These are phyloP conservation scores for Protomyces lactucae-debilis DNA, from an alignment of 1,139 yeast species.

Conservation along the genomic window DNA sequence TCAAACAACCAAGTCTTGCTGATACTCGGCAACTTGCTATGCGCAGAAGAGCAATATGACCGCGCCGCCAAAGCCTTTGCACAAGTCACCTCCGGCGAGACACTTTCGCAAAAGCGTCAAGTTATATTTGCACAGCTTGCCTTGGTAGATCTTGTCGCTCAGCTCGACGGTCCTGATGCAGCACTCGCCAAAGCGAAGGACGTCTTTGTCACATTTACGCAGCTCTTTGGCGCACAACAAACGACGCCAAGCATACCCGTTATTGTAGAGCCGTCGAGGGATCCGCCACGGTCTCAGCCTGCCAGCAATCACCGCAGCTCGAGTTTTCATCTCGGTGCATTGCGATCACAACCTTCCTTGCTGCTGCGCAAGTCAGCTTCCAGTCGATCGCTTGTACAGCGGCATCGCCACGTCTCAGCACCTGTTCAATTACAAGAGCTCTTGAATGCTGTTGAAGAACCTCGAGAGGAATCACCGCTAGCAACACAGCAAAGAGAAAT, in stretches of 20 bases:
- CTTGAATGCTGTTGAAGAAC: too few relatives aligned
- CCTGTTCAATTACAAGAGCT: too few relatives aligned
- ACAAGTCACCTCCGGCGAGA: background rate
- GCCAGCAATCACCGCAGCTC: background rate
- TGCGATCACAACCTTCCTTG: background rate
- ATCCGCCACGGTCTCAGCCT: background rate
- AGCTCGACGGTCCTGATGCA: background rate
- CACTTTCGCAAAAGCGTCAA: constrained; percentile 28
- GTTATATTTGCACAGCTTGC: constrained; percentile 4
- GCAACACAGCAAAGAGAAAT: too few relatives aligned
- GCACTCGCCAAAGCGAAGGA: background rate
- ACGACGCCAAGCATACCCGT: background rate
- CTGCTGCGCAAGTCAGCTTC: background rate
- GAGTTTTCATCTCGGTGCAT: background rate
- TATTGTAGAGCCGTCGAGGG: background rate
- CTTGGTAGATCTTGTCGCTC: background rate
- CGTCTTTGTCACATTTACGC: background rate
- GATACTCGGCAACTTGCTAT: constrained; percentile 6
- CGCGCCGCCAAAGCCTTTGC: constrained; percentile 5
- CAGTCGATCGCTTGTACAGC: too few relatives aligned
- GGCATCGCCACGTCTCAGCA: too few relatives aligned
- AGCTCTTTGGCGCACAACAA: background rate
- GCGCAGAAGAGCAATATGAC: constrained; percentile 12
- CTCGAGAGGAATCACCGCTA: too few relatives aligned
- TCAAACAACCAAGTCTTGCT: background rate